Conservation (phyloP, 2,329 filamentous ascomycete species). For the Fusarium penzigii region DNA sequence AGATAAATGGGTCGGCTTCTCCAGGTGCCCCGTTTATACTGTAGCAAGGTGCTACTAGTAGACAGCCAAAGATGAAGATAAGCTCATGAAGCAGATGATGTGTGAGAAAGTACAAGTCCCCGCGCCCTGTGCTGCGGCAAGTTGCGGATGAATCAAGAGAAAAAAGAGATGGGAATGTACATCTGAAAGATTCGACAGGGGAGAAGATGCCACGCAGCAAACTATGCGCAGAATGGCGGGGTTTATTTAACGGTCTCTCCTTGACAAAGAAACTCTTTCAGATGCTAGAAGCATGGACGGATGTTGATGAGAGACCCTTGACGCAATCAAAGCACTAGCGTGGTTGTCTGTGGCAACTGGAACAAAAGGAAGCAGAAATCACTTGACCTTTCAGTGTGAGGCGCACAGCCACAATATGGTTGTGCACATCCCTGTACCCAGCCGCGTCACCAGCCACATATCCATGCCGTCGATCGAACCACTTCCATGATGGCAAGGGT, state of each 20-base stretch:
- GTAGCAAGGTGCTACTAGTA: too few relatives aligned
- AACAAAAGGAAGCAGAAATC: constrained; percentile 17
- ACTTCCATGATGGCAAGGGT: too few relatives aligned
- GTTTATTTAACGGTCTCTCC: background rate
- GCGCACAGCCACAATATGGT: constrained; percentile 23
- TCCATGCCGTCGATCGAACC: too few relatives aligned
- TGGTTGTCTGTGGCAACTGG: constrained; percentile 44
- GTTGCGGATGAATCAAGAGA: too few relatives aligned
- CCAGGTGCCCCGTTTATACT: too few relatives aligned
- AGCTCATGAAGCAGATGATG: too few relatives aligned
- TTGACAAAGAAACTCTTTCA: background rate
- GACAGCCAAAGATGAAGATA: too few relatives aligned
- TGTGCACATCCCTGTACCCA: too few relatives aligned
- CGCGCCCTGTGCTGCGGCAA: too few relatives aligned
- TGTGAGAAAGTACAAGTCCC: too few relatives aligned
- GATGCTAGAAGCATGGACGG: constrained; percentile 3
- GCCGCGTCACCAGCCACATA: too few relatives aligned
- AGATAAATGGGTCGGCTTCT: too few relatives aligned
- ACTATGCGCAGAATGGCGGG: background rate
- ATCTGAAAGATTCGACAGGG: background rate
- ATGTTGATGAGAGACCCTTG: constrained; percentile 34
- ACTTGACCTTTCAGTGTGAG: constrained; percentile 15
- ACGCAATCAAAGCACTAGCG: constrained; percentile 33
- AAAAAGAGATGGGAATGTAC: constrained; percentile 2
- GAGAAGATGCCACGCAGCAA: background rate